phyloP scores from a whole-genome alignment of 495 filamentous ascomycete species.

The Xanthoparmelia taractica region DNA sequence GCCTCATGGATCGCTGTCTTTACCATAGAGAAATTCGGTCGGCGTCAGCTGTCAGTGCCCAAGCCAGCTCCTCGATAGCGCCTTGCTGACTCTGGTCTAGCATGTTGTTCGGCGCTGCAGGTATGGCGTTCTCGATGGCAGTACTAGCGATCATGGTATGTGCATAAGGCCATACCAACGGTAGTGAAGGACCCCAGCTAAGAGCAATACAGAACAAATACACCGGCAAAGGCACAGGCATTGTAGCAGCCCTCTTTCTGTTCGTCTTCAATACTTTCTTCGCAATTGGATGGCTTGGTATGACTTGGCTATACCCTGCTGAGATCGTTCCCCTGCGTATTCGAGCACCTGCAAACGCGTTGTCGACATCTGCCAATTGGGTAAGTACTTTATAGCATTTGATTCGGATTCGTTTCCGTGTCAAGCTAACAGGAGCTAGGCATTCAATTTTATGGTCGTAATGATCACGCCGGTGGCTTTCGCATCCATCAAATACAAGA shows the following conservation, averaged over 20 bases:
- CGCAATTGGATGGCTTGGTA: slow-evolving; percentile 67
- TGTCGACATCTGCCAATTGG: slow-evolving; percentile 59
- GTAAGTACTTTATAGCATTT: slow-evolving; percentile 25
- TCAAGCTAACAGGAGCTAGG: slow-evolving; percentile 8
- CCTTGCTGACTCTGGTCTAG: neutral
- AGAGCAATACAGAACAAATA: slow-evolving; percentile 28
- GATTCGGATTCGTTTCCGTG: slow-evolving; percentile 31
- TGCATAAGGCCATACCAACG: slow-evolving; percentile 20
- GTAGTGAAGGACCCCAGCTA: slow-evolving; percentile 1
- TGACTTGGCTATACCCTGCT: slow-evolving; percentile 69
- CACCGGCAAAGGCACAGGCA: slow-evolving; percentile 31
- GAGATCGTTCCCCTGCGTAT: slow-evolving; percentile 68
- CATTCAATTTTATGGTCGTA: slow-evolving; percentile 52
- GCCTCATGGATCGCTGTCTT: slow-evolving; percentile 66
- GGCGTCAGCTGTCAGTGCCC: slow-evolving; percentile 45
- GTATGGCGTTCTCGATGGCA: slow-evolving; percentile 63
- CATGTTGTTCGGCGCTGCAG: slow-evolving; percentile 66
- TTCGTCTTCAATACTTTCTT: slow-evolving; percentile 76
- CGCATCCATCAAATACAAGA: slow-evolving; percentile 57
- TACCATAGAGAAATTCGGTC: slow-evolving; percentile 61
- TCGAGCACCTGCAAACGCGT: slow-evolving; percentile 64
- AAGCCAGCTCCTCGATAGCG: neutral
- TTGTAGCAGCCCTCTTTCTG: slow-evolving; percentile 52
- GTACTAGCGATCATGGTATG: slow-evolving; percentile 42
- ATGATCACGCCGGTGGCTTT: slow-evolving; percentile 69